phyloP scores from a whole-genome alignment of 305 asterid genomes.

The Solanum hybrid region DNA sequence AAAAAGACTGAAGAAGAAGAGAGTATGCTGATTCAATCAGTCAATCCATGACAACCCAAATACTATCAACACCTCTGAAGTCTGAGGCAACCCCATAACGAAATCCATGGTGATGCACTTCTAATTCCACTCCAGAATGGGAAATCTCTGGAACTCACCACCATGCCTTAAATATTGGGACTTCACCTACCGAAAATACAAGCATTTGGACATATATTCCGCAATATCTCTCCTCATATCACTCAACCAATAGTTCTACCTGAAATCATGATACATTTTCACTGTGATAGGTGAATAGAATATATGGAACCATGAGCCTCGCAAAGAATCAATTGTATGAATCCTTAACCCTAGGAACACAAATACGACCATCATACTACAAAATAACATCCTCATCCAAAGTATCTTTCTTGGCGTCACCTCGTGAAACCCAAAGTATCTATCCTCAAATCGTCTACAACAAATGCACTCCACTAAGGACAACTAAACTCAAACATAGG shows the following conservation, averaged over 20 bases:
- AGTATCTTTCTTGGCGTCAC: not conserved
- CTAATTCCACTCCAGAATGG: no score
- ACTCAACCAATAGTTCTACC: not conserved
- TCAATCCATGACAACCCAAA: not conserved
- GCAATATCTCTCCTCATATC: not conserved
- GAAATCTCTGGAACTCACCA: not conserved
- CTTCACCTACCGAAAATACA: not conserved
- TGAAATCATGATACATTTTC: not conserved
- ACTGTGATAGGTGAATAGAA: not conserved
- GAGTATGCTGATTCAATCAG: not conserved
- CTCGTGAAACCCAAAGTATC: not conserved
- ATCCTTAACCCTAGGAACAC: not conserved
- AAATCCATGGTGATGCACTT: no score
- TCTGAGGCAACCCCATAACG: no score
- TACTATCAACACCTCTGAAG: no score
- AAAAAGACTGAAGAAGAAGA: not conserved
- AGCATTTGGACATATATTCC: not conserved
- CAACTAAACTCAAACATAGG: not conserved
- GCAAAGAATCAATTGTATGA: no score
- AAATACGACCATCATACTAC: not conserved
- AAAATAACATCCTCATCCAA: not conserved
- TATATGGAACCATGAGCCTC: not conserved
- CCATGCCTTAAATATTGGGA: not conserved
- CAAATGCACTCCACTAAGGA: not conserved
- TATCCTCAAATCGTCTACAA: not conserved